phyloP scores from a whole-genome alignment of 1,284 basidiomycete species.

The Ganoderma leucocontextum region DNA sequence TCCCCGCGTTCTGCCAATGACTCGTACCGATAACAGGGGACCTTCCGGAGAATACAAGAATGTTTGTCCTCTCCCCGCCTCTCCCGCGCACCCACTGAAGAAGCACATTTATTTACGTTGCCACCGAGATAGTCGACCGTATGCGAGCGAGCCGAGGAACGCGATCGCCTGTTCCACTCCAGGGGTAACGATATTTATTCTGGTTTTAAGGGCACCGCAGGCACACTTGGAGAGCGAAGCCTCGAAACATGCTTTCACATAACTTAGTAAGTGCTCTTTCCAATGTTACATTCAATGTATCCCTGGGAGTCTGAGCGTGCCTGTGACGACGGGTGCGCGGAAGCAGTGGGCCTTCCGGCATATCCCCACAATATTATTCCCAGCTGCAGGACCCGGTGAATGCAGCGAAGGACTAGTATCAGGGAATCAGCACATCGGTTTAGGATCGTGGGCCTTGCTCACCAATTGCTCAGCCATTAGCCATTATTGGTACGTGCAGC shows the following conservation, averaged over 20 bases:
- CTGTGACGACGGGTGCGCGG: constrained; percentile 1
- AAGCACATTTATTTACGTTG: not conserved
- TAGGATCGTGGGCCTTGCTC: not conserved
- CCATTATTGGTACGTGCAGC: not conserved
- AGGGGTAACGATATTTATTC: not conserved
- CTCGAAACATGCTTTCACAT: not conserved
- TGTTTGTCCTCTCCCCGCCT: not conserved
- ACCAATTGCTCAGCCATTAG: not conserved
- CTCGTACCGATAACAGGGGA: not conserved
- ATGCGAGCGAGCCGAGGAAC: not conserved
- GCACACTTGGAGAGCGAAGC: not conserved
- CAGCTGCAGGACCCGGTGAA: not conserved
- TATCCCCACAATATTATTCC: not conserved
- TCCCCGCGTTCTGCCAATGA: not conserved
- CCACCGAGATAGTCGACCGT: not conserved
- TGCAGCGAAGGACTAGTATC: not conserved
- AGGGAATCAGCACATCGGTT: not conserved
- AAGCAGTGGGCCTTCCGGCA: not conserved
- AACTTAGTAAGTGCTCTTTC: not conserved
- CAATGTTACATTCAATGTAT: not conserved
- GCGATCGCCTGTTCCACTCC: not conserved
- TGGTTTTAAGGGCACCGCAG: not conserved
- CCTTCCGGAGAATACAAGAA: not conserved
- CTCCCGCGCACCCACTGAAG: not conserved
- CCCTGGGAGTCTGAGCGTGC: not conserved